Base-by-base conservation (phyloP, 2,329 filamentous ascomycete genomes). In the Aspergillus brasiliensis region DNA sequence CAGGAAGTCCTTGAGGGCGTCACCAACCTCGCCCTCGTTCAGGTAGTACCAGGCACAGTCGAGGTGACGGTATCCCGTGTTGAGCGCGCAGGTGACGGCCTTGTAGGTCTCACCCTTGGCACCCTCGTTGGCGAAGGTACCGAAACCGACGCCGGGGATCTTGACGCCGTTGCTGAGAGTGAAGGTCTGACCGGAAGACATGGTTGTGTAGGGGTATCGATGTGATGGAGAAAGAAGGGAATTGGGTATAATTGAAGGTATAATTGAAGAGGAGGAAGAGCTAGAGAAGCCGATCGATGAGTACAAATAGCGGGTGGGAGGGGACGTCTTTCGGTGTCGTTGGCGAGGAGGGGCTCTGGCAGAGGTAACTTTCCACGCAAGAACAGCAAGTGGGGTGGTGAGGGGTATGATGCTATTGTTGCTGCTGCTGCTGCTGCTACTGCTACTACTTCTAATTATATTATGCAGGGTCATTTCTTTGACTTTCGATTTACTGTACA, bases 71-170 rank as follows among this genome's bases (percentile, higher is more conserved):
- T 85, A 85, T 42, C 83, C 83, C 51, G 73, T 74, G 57, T 77
- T 71, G 44, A 85, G 76, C 15, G 83, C 83, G 70, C 81, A 80
- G 15, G 73, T 72, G 57, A 81, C 80, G 37, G 81, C 81, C 58
- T 78, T 80, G 78, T 87, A 86, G 47, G 83, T 83, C 77, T 86
- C 83, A 40, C 84, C 84, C 65, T 80, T 78, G 62, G 79, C 72
- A 58, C 86, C 88, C 77, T 91, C 88, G 73, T 83, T 89, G 73
- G 85, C 83, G 69, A 88, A 88, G 66, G 86, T 88, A 66, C 86
- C 86, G 68, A 89, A 88, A 25, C 86, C 86, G 31, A 88, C 76
- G 51, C 80, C 85, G 62, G 86, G 86, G 65, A 88, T 85, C 71
- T 80, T 81, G 60, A 88, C 83, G 67, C 83, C 83, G 70, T 84